phyloP scores from a whole-genome alignment of 2,329 filamentous ascomycete species.

The Aspergillus oerlinghausenensis region DNA sequence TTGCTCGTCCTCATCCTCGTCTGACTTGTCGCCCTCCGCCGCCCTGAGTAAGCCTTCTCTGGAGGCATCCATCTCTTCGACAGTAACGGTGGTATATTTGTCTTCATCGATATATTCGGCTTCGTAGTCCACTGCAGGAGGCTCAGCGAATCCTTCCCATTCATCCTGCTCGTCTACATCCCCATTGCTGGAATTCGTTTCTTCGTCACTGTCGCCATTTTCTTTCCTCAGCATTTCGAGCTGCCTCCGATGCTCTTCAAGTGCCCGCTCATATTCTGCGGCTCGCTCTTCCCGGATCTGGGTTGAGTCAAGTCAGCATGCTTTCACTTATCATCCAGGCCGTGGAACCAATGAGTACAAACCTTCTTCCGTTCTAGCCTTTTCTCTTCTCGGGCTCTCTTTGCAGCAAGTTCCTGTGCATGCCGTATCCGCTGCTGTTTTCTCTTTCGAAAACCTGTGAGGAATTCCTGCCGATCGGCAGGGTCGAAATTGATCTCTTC shows the following conservation, averaged over 20 bases:
- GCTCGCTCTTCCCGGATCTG: conserved; percentile 81
- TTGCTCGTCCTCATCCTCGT: conserved; percentile 20
- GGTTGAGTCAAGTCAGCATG: neutral
- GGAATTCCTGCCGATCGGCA: conserved; percentile 73
- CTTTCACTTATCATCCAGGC: neutral
- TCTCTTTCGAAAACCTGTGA: conserved; percentile 96
- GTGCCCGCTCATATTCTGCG: conserved; percentile 74
- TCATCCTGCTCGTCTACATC: conserved; percentile 47
- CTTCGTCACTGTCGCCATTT: conserved; percentile 16
- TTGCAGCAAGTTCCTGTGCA: conserved; percentile 75
- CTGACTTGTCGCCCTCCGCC: conserved; percentile 27
- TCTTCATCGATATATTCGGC: conserved; percentile 97
- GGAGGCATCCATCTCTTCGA: conserved; percentile 80
- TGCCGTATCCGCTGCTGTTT: conserved; percentile 80
- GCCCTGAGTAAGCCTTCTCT: conserved; percentile 65
- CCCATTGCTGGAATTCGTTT: conserved; percentile 22
- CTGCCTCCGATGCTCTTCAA: conserved; percentile 68
- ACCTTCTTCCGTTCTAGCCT: conserved; percentile 72
- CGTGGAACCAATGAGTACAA: conserved; percentile 19
- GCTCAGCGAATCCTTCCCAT: conserved; percentile 60
- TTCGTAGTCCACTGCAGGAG: conserved; percentile 66
- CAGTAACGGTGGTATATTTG: conserved; percentile 88
- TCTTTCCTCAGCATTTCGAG: conserved; percentile 57
- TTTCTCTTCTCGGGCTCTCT: conserved; percentile 72
- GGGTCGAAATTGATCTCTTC: conserved; percentile 85